Conservation (phyloP, 2,329 filamentous ascomycete genomes). For the Graphiopsis chlorocephala region DNA sequence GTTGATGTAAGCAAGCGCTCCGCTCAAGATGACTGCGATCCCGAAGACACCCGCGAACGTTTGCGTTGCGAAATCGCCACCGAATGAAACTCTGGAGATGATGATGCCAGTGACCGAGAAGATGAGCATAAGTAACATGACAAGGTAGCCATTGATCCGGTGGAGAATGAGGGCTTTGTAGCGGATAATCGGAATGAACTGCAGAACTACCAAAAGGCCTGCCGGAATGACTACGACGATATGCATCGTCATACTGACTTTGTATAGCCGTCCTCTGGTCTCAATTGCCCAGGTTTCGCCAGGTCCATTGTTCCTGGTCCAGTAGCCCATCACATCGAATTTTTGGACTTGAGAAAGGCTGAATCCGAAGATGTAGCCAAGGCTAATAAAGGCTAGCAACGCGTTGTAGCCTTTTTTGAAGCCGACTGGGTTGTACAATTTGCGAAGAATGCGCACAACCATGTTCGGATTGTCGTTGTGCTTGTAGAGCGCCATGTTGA, state of each 20-base stretch:
- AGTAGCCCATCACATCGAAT: constrained; percentile 40
- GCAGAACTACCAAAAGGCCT: constrained; percentile 36
- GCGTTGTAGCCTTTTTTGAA: constrained; percentile 59
- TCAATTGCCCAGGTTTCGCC: constrained; percentile 22
- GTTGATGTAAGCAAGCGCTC: constrained; percentile 52
- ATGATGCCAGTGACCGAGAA: constrained; percentile 51
- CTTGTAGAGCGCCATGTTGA: constrained; percentile 10
- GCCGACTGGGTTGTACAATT: constrained; percentile 48
- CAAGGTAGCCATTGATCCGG: constrained; percentile 57
- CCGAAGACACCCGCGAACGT: constrained; percentile 48
- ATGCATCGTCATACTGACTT: constrained; percentile 43
- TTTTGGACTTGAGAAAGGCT: constrained; percentile 47
- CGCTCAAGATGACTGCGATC: constrained; percentile 51
- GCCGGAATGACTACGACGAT: constrained; percentile 39
- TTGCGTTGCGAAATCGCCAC: constrained; percentile 53
- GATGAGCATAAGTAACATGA: constrained; percentile 48
- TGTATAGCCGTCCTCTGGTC: constrained; percentile 23
- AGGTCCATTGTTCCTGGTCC: not conserved
- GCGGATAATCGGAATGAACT: constrained; percentile 43
- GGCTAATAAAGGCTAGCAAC: constrained; percentile 33
- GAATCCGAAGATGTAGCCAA: constrained; percentile 42
- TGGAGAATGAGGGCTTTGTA: constrained; percentile 53
- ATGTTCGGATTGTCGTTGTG: constrained; percentile 15
- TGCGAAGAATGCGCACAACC: constrained; percentile 18
- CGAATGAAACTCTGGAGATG: constrained; percentile 51